These are phyloP conservation scores for Tausonia pullulans DNA, from an alignment of 1,284 basidiomycete genomes.

Conservation along the genomic window DNA sequence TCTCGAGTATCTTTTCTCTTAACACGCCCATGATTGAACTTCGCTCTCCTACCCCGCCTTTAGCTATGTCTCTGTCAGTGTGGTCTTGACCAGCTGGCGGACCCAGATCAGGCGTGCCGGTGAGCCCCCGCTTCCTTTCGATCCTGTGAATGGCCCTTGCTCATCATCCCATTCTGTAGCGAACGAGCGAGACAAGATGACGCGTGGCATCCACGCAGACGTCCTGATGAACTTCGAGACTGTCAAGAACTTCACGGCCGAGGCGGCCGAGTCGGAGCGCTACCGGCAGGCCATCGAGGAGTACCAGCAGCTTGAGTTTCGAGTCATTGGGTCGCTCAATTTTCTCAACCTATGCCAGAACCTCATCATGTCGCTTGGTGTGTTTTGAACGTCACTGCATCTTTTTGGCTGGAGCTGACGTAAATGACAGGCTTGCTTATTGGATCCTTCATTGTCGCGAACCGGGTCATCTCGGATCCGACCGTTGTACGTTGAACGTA, in stretches of 20 bases:
- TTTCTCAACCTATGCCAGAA: conserved; percentile 65
- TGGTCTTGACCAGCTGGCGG: conserved; percentile 54
- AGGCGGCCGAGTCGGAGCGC: conserved; percentile 62
- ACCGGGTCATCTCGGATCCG: conserved; percentile 46
- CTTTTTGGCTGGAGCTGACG: neutral
- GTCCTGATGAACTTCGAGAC: conserved; percentile 62
- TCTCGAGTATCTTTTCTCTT: conserved; percentile 17
- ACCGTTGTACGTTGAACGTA: conserved; percentile 19
- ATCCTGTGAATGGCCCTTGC: too few species aligned
- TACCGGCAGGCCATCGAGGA: conserved; percentile 61
- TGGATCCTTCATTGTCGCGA: conserved; percentile 63
- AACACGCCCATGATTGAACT: conserved; percentile 15
- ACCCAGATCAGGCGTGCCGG: conserved; percentile 51
- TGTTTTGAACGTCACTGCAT: neutral
- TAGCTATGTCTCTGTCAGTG: conserved; percentile 22
- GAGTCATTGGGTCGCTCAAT: conserved; percentile 59
- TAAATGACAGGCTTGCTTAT: conserved; percentile 49
- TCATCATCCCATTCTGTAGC: conserved; percentile 32
- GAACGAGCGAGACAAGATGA: conserved; percentile 59
- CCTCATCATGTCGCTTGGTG: conserved; percentile 45
- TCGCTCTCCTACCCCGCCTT: neutral
- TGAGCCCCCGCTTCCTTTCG: neutral
- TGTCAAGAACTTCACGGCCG: conserved; percentile 69
- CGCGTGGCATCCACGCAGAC: conserved; percentile 67
- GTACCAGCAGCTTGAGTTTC: conserved; percentile 63